Evolutionary conservation across 495 filamentous ascomycete species (phyloP).

Genomic region (Aspergillus haitiensis): DNA sequence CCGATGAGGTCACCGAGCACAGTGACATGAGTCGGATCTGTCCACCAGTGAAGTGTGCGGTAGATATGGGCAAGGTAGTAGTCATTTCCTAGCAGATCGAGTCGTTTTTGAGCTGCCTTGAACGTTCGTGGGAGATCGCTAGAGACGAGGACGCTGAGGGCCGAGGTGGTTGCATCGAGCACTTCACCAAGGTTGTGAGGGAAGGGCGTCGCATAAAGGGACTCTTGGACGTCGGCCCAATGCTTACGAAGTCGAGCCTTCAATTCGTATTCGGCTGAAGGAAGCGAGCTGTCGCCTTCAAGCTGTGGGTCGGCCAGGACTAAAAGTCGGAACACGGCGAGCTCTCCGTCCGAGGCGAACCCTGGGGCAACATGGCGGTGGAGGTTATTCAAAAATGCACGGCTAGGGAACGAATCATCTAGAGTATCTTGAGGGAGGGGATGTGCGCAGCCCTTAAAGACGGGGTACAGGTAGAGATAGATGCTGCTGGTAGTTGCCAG

Average conservation of each 20-base stretch:
- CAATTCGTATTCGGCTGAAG: constrained; percentile 56
- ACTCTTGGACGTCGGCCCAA: constrained; percentile 5
- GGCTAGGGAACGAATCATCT: constrained; percentile 1
- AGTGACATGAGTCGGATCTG: constrained; percentile 78
- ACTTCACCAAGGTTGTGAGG: constrained; percentile 20
- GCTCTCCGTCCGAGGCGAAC: constrained; percentile 26
- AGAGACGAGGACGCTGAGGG: constrained; percentile 52
- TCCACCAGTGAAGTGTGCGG: constrained; percentile 78
- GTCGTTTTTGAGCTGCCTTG: constrained; percentile 65
- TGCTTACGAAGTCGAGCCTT: constrained; percentile 16
- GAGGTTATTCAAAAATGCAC: constrained; percentile 43
- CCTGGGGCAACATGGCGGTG: constrained; percentile 44
- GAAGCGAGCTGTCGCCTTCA: constrained; percentile 86
- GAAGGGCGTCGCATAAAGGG: constrained; percentile 15
- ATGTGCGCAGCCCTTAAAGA: constrained; percentile 81
- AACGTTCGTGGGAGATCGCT: constrained; percentile 66
- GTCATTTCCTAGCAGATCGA: constrained; percentile 92
- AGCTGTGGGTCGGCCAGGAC: constrained; percentile 92
- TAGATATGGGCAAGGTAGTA: constrained; percentile 93
- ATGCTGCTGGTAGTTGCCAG: constrained; percentile 64
- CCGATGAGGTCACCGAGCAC: constrained; percentile 91
- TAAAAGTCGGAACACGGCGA: constrained; percentile 76
- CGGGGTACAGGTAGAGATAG: constrained; percentile 87
- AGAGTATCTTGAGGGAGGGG: constrained; percentile 50
- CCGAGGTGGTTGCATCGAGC: constrained; percentile 43